phyloP scores from a whole-genome alignment of 768 basidiomycete species.

The Boletus pseudo-olivaceus region DNA sequence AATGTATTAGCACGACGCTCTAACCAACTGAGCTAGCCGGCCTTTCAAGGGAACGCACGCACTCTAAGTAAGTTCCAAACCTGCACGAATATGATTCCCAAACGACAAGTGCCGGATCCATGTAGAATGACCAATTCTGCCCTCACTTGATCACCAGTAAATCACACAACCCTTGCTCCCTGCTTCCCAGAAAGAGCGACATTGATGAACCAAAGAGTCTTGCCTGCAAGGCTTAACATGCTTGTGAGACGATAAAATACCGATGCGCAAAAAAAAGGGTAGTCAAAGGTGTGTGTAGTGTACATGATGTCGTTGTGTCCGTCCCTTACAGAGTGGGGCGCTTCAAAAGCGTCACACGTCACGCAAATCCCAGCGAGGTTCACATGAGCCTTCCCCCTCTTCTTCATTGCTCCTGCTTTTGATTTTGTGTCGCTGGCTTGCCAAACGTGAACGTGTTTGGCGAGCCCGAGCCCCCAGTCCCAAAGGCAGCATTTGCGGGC shows the following conservation, averaged over 20 bases:
- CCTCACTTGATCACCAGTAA: neutral
- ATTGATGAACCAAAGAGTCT: neutral
- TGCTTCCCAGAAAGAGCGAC: too few relatives aligned
- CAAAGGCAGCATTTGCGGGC: slow-evolving; percentile 26
- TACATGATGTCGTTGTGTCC: slow-evolving; percentile 10
- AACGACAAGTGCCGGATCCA: too few relatives aligned
- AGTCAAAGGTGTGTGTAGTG: slow-evolving; percentile 10
- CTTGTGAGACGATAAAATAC: neutral
- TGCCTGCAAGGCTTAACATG: neutral
- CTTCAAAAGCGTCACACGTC: neutral
- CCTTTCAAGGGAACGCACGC: slow-evolving; percentile 35
- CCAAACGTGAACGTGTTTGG: slow-evolving; percentile 22
- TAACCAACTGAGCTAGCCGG: slow-evolving; percentile 94
- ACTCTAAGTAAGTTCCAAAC: too few relatives aligned
- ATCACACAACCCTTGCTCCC: neutral
- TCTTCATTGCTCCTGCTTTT: slow-evolving; percentile 33
- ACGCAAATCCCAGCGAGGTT: neutral
- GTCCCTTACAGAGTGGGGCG: neutral
- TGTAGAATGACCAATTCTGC: too few relatives aligned
- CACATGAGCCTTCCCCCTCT: neutral
- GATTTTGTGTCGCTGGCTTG: slow-evolving; percentile 28
- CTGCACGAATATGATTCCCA: neutral
- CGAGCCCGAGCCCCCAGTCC: slow-evolving; percentile 14
- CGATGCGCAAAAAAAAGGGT: neutral
- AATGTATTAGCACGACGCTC: slow-evolving; percentile 75